Conservation (phyloP, 2,329 filamentous ascomycete species). For the Orbilia quercus region DNA sequence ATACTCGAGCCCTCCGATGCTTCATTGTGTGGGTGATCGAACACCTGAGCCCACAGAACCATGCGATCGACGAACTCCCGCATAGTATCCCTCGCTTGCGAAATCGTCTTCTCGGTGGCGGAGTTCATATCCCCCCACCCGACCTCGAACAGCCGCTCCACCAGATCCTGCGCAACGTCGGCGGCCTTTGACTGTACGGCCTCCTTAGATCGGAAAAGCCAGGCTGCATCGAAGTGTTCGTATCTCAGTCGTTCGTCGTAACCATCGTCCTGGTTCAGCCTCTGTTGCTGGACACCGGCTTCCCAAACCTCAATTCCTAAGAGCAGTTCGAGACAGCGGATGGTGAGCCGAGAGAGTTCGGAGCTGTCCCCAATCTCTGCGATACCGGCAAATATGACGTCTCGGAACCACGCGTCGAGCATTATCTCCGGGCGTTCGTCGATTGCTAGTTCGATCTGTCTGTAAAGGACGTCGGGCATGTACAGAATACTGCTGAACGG, state of each 20-base stretch:
- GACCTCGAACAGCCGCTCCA: conserved; percentile 46
- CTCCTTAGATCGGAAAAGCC: conserved; percentile 48
- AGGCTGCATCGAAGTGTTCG: conserved; percentile 43
- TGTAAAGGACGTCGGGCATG: conserved; percentile 49
- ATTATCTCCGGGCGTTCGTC: conserved; percentile 40
- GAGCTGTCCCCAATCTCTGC: conserved; percentile 25
- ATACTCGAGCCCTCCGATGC: conserved; percentile 43
- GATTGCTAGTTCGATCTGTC: conserved; percentile 38
- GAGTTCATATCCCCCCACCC: conserved; percentile 31
- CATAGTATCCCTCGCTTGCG: conserved; percentile 17
- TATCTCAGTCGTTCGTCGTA: conserved; percentile 37
- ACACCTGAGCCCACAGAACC: conserved; percentile 42
- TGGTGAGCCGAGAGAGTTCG: conserved; percentile 30
- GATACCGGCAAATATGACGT: conserved; percentile 43
- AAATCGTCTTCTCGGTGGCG: conserved; percentile 1
- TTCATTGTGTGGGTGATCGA: conserved; percentile 48
- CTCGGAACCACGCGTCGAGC: conserved; percentile 40
- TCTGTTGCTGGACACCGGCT: conserved; percentile 26
- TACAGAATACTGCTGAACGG: conserved; percentile 42
- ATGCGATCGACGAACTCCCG: conserved; percentile 28
- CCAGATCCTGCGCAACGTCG: conserved; percentile 33
- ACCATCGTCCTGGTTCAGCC: conserved; percentile 31
- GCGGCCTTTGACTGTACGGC: conserved; percentile 35
- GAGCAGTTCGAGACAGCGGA: conserved; percentile 35
- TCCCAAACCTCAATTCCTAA: conserved; percentile 50